These are phyloP conservation scores for Urtica urens DNA, from an alignment of 306 rosid species.

Conservation along the genomic window DNA sequence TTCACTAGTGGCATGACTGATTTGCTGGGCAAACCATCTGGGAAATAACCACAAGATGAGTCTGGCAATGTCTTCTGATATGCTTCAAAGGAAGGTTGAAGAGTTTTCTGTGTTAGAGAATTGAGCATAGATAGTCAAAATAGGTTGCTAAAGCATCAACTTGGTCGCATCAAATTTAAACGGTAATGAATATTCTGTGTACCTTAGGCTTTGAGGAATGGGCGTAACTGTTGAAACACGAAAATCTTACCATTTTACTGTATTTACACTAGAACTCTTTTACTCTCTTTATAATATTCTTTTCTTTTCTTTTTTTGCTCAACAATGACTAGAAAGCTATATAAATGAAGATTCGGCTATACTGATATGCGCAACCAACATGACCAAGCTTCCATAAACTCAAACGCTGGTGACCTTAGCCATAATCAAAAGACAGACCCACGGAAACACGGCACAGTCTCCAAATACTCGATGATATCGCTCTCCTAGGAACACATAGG, in stretches of 20 bases:
- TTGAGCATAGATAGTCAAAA: slow-evolving; percentile 16
- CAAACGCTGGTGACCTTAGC: slow-evolving; percentile 46
- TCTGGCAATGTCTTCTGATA: slow-evolving; percentile 35
- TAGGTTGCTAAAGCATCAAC: slow-evolving; percentile 14
- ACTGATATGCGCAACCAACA: slow-evolving; percentile 10
- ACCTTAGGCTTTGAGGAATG: slow-evolving; percentile 62
- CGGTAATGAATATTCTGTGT: slow-evolving; percentile 17
- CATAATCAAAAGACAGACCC: slow-evolving; percentile 88
- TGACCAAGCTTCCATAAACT: slow-evolving; percentile 30
- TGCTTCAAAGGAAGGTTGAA: slow-evolving; percentile 37
- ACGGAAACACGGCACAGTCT: slow-evolving; percentile 88
- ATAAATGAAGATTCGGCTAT: slow-evolving; percentile 16
- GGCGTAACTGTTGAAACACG: slow-evolving; percentile 54
- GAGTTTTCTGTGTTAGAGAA: slow-evolving; percentile 48
- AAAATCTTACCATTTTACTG: slow-evolving; percentile 68
- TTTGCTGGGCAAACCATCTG: slow-evolving; percentile 15
- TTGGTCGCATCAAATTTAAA: slow-evolving; percentile 7
- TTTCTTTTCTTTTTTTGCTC: slow-evolving; percentile 2
- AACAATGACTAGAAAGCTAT: neutral
- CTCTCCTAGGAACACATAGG: slow-evolving; percentile 46
- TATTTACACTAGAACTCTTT: slow-evolving; percentile 18
- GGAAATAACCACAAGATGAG: slow-evolving; percentile 28
- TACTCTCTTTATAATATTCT: neutral
- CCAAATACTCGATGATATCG: slow-evolving; percentile 80
- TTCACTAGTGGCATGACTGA: slow-evolving; percentile 17